Conservation (phyloP, 352 stramenopile species). For the Nothophytophthora sp. region DNA sequence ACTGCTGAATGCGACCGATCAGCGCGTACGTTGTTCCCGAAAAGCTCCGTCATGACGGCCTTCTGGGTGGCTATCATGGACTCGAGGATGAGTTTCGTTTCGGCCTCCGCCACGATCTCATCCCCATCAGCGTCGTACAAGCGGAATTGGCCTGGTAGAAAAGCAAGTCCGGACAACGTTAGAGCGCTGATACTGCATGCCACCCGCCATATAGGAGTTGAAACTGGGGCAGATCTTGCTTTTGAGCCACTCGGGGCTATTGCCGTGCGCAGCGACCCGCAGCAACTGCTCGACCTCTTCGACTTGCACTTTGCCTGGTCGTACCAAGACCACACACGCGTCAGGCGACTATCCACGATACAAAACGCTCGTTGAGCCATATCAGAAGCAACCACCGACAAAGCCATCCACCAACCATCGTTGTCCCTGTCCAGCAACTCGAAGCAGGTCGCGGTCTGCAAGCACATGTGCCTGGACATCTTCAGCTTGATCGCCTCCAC, state of each 20-base stretch:
- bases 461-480: conserved; percentile 61
- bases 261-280: conserved; percentile 32
- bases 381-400: not conserved
- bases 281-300: conserved; percentile 48
- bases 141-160: conserved; percentile 55
- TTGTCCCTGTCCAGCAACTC: conserved; percentile 66
- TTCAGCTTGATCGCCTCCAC: conserved; percentile 65
- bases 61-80: conserved; percentile 64
- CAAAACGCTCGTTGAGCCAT: not conserved
- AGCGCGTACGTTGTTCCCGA: conserved; percentile 53
- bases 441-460: conserved; percentile 37
- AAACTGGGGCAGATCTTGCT: conserved; percentile 19
- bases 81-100: conserved; percentile 60
- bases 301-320: conserved; percentile 39
- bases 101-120: conserved; percentile 48
- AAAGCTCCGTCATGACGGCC: conserved; percentile 57
- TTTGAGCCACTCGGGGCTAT: conserved; percentile 44
- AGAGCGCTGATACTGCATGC: too few species aligned
- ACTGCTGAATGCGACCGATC: too few species aligned
- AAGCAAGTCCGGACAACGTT: too few species aligned
- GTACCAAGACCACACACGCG: not conserved
- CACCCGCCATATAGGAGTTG: not conserved
- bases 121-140: conserved; percentile 60
- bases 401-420: conserved; percentile 35
- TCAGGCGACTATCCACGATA: not conserved